Evolutionary conservation across 2,329 filamentous ascomycete genomes (phyloP).

Genomic region (Pseudocercospora vitis): DNA sequence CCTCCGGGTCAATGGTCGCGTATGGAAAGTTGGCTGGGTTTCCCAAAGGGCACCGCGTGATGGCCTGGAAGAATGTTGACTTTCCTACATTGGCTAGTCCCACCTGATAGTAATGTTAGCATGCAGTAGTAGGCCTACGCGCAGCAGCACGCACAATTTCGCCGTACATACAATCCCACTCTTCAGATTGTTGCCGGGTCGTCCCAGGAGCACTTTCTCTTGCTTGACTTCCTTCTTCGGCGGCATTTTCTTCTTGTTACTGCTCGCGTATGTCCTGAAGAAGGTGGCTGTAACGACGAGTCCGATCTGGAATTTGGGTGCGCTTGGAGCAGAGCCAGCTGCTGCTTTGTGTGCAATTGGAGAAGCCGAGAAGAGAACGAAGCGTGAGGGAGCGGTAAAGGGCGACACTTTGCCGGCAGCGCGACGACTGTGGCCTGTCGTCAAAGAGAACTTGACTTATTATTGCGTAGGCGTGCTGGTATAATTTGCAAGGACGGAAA

Average conservation of each 20-base stretch:
- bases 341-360: conserved; percentile 25
- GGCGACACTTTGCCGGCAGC: conserved; percentile 32
- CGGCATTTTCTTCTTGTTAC: conserved; percentile 70
- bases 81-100: conserved; percentile 99
- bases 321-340: conserved; percentile 39
- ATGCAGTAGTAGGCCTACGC: conserved; percentile 35
- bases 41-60: conserved; percentile 94
- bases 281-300: conserved; percentile 18
- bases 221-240: conserved; percentile 90
- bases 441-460: conserved; percentile 10
- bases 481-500: conserved; percentile 3
- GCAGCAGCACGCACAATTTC: conserved; percentile 36
- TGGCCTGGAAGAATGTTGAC: conserved; percentile 98
- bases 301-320: conserved; percentile 21
- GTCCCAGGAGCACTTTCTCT: conserved; percentile 94
- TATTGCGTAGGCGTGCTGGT: not conserved
- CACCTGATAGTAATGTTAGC: conserved; percentile 64
- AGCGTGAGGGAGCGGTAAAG: conserved; percentile 25
- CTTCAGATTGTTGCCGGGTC: conserved; percentile 97
- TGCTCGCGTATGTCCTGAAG: conserved; percentile 56
- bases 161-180: conserved; percentile 85
- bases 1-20: conserved; percentile 98
- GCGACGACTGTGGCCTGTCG: conserved; percentile 37
- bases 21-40: conserved; percentile 99
- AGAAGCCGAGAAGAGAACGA: conserved; percentile 30